Evolutionary conservation across 2,329 filamentous ascomycete genomes (phyloP).

Genomic region (Fusarium sp.): DNA sequence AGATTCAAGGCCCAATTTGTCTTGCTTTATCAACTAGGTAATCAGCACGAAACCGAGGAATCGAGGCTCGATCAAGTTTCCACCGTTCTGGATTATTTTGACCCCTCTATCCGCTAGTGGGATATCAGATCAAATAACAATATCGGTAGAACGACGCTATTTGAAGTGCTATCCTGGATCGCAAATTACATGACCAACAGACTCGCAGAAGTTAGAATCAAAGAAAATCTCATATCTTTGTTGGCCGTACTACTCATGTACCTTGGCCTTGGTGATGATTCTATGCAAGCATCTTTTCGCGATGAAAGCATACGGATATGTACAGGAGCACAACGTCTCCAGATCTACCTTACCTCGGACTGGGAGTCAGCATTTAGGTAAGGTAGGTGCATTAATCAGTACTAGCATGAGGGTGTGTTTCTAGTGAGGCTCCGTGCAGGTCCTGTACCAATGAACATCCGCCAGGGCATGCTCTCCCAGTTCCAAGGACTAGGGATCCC

Average conservation of each 20-base stretch:
- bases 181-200: neutral
- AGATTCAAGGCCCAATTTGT: conserved; percentile 4
- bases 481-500: conserved; percentile 30
- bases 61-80: neutral
- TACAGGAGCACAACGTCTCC: neutral
- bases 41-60: conserved; percentile 14
- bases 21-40: conserved; percentile 25
- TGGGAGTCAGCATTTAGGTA: neutral
- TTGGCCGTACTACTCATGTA: neutral
- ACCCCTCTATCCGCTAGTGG: neutral
- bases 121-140: neutral
- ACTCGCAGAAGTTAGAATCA: neutral
- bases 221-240: neutral
- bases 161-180: neutral
- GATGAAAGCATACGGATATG: neutral
- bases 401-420: neutral
- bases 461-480: conserved; percentile 8
- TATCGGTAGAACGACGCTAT: neutral
- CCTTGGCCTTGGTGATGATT: neutral
- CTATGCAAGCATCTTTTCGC: neutral
- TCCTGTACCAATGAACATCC: conserved; percentile 20
- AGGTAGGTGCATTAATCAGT: neutral
- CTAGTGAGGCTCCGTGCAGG: neutral
- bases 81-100: neutral
- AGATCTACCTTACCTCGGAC: neutral